Percentiles rank a stretch among this genome's conserved stretches.
These are phyloP conservation scores for Ascochyta fabae DNA, from an alignment of 2,329 filamentous ascomycete genomes.

Conservation along the genomic window DNA sequence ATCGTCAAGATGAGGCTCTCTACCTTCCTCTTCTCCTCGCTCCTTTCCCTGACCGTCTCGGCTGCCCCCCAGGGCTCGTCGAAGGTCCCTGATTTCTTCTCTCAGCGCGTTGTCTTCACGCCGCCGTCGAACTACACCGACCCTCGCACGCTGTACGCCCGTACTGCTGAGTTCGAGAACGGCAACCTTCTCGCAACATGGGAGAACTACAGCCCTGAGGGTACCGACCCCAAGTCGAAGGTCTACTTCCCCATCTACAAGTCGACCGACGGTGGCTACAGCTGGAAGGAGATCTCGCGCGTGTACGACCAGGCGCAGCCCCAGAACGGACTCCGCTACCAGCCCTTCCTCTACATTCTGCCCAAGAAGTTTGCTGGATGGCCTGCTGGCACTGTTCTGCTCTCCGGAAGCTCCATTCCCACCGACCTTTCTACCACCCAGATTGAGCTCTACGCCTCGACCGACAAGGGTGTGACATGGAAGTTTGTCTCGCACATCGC, in stretches of 20 bases:
- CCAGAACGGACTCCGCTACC: conserved; percentile 70
- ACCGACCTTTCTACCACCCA: conserved; percentile 66
- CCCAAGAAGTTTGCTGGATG: conserved; percentile 64
- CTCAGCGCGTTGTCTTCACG: conserved; percentile 50
- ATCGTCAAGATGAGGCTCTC: conserved; percentile 41
- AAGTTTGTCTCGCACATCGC: conserved; percentile 71
- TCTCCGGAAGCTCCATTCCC: conserved; percentile 66
- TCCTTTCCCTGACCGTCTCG: conserved; percentile 25
- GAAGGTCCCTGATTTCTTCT: conserved; percentile 36
- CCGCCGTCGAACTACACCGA: conserved; percentile 55
- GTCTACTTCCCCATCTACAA: conserved; percentile 56
- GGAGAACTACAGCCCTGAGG: conserved; percentile 60
- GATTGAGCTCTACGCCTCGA: conserved; percentile 72
- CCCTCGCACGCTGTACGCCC: conserved; percentile 60
- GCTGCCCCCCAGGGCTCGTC: conserved; percentile 31
- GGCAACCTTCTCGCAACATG: conserved; percentile 59
- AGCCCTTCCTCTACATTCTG: conserved; percentile 72
- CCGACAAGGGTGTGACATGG: conserved; percentile 68
- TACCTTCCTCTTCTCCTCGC: conserved; percentile 33
- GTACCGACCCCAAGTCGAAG: conserved; percentile 35
- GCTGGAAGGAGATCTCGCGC: conserved; percentile 68
- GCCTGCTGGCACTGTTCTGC: conserved; percentile 67
- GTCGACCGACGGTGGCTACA: conserved; percentile 55
- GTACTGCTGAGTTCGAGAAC: conserved; percentile 55
- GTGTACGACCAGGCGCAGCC: conserved; percentile 71